Conservation (phyloP, 768 basidiomycete genomes). For the Fomitopsis serialis region DNA sequence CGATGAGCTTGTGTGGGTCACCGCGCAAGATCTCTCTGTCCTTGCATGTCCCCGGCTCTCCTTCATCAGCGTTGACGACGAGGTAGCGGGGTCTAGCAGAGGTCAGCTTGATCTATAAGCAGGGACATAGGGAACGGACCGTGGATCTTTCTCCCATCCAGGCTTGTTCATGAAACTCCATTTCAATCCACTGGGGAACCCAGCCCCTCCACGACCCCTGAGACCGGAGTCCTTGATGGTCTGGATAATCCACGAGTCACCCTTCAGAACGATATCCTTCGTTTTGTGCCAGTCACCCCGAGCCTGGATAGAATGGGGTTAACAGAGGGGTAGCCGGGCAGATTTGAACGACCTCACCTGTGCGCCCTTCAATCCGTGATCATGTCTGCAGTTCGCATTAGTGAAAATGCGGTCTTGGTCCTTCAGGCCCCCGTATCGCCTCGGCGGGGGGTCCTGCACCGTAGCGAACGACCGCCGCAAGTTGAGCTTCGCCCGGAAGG, state of each 20-base stretch:
- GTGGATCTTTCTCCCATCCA: constrained; percentile 91
- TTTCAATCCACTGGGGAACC: constrained; percentile 94
- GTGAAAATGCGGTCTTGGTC: constrained; percentile 95
- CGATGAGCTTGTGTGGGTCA: constrained; percentile 96
- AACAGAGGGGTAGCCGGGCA: not conserved
- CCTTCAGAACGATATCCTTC: constrained; percentile 93
- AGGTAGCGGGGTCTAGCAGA: constrained; percentile 79
- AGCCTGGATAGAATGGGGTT: constrained; percentile 37
- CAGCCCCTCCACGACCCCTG: constrained; percentile 93
- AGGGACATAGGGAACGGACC: constrained; percentile 37
- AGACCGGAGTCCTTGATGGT: constrained; percentile 94
- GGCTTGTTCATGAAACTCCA: constrained; percentile 99
- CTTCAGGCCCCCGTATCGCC: constrained; percentile 88
- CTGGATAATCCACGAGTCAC: constrained; percentile 96
- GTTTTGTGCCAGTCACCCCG: constrained; percentile 98
- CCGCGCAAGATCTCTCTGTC: constrained; percentile 97
- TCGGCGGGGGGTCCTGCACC: constrained; percentile 77
- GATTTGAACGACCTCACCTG: constrained; percentile 41
- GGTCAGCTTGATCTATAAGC: not conserved
- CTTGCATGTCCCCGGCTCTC: constrained; percentile 98
- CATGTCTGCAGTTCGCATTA: constrained; percentile 83
- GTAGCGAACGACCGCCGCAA: constrained; percentile 52
- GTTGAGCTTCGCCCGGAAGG: constrained; percentile 22
- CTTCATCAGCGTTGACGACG: constrained; percentile 97
- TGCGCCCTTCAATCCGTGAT: constrained; percentile 92